Percentiles rank a stretch among this genome's conserved stretches.
Conservation (phyloP, 345 rosid genomes). For the Lumnitzera littorea region DNA sequence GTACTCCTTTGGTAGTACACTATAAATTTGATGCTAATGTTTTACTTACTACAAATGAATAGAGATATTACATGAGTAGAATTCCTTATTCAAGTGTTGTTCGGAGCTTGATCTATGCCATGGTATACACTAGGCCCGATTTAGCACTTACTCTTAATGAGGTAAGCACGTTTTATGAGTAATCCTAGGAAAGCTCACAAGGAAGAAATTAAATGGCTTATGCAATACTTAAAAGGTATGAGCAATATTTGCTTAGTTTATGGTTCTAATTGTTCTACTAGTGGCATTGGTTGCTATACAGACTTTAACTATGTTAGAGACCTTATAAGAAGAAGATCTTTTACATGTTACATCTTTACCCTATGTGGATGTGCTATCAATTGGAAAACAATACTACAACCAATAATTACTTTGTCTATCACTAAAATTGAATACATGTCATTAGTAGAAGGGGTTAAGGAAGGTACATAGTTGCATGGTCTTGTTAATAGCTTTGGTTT, state of each 20-base stretch:
- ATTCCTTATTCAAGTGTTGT: no score
- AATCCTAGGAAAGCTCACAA: neutral
- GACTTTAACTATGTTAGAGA: neutral
- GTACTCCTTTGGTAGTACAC: neutral
- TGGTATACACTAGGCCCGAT: neutral
- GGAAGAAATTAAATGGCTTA: neutral
- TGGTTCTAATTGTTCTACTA: neutral
- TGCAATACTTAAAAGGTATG: constrained; percentile 1
- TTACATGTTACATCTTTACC: neutral
- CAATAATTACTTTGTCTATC: neutral
- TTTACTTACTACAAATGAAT: neutral
- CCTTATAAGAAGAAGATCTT: neutral
- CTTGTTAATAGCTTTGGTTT: neutral
- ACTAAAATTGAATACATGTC: neutral
- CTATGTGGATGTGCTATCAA: neutral
- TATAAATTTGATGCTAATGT: neutral
- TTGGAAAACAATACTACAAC: neutral
- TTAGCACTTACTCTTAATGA: neutral
- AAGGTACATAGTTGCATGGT: neutral
- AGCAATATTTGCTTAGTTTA: neutral
- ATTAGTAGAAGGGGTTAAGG: neutral
- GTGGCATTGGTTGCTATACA: neutral
- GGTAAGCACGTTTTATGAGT: neutral
- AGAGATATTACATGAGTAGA: neutral
- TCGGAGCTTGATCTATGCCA: no score